These are phyloP conservation scores for Myxozyma udenii DNA, from an alignment of 805 yeast genomes.

Conservation along the genomic window DNA sequence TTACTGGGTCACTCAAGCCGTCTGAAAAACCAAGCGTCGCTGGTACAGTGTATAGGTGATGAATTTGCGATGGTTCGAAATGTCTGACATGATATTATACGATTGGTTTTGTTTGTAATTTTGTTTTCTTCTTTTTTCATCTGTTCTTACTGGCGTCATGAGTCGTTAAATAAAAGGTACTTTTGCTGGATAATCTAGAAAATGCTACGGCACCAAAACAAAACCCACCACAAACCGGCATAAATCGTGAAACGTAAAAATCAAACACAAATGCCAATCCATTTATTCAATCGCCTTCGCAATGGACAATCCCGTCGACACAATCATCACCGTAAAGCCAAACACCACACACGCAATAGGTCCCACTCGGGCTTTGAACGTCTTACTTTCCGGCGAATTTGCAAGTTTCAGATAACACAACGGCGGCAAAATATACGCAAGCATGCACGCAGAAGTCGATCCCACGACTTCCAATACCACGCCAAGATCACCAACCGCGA, in stretches of 20 bases:
- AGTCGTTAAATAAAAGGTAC: background rate
- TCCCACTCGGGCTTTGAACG: slow-evolving; percentile 47
- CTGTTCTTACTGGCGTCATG: background rate
- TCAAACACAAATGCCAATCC: background rate
- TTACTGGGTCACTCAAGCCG: slow-evolving; percentile 20
- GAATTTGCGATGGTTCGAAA: too few relatives aligned
- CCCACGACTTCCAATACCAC: slow-evolving; percentile 87
- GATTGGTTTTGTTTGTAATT: background rate
- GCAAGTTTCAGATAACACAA: slow-evolving; percentile 71
- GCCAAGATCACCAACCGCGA: slow-evolving; percentile 80
- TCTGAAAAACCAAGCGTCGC: too few relatives aligned
- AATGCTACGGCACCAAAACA: background rate
- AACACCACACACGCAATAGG: slow-evolving; percentile 61
- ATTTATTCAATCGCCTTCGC: slow-evolving; percentile 8
- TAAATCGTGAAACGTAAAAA: background rate
- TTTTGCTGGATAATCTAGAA: background rate
- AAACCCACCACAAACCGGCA: background rate
- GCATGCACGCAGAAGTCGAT: slow-evolving; percentile 84
- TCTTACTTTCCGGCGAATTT: slow-evolving; percentile 27
- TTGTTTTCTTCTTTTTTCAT: background rate
- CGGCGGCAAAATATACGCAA: slow-evolving; percentile 92
- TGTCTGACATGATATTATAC: too few relatives aligned
- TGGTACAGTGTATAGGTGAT: too few relatives aligned
- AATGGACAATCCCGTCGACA: slow-evolving; percentile 47
- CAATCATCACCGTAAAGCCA: slow-evolving; percentile 72